Conservation (phyloP, 768 basidiomycete species). For the Phylloporus sp. region DNA sequence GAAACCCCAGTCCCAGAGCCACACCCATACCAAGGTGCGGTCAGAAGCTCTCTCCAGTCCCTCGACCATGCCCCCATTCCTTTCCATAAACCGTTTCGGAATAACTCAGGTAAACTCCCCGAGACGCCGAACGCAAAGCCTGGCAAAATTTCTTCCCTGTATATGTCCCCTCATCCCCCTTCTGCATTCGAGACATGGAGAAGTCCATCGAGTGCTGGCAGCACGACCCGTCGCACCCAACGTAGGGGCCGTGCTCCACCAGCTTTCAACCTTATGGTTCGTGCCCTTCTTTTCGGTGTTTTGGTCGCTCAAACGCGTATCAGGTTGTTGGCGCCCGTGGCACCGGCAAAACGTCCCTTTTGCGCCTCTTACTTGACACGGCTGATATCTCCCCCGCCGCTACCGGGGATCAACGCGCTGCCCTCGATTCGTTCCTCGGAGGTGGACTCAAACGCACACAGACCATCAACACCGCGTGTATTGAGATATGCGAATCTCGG, state of each 20-base stretch:
- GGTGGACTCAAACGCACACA: slow-evolving; percentile 57
- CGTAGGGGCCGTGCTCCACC: slow-evolving; percentile 62
- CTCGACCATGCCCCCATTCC: slow-evolving; percentile 52
- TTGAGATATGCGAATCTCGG: slow-evolving; percentile 81
- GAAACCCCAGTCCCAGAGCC: slow-evolving; percentile 34
- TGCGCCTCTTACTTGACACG: slow-evolving; percentile 77
- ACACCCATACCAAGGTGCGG: slow-evolving; percentile 57
- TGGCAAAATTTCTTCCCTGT: slow-evolving; percentile 61
- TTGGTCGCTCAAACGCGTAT: slow-evolving; percentile 2
- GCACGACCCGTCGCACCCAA: slow-evolving; percentile 50
- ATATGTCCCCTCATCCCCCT: slow-evolving; percentile 55
- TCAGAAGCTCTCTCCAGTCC: slow-evolving; percentile 59
- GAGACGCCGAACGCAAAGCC: slow-evolving; percentile 30
- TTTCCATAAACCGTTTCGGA: slow-evolving; percentile 81
- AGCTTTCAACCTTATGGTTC: slow-evolving; percentile 84
- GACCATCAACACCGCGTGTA: slow-evolving; percentile 58
- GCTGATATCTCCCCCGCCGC: slow-evolving; percentile 76
- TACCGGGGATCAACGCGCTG: slow-evolving; percentile 66
- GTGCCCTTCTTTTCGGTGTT: slow-evolving; percentile 6
- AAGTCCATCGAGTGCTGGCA: slow-evolving; percentile 32
- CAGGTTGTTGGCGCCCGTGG: slow-evolving; percentile 78
- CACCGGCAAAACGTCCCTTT: slow-evolving; percentile 80
- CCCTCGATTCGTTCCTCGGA: slow-evolving; percentile 60
- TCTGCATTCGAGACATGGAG: slow-evolving; percentile 59
- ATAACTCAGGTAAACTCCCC: slow-evolving; percentile 35